phyloP scores from a whole-genome alignment of 441 rosid species.

The Corymbia calophylla region DNA sequence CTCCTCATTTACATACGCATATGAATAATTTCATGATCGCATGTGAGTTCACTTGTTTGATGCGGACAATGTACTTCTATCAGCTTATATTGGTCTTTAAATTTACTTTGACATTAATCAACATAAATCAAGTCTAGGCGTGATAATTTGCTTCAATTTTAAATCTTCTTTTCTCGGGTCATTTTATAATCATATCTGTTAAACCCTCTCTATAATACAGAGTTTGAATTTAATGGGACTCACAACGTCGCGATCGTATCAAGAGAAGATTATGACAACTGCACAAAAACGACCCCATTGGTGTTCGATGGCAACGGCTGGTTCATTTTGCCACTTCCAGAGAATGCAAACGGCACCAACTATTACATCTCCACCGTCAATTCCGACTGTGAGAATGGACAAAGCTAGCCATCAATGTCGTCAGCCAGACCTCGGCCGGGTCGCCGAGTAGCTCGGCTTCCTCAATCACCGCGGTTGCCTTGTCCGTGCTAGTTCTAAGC shows the following conservation, averaged over 20 bases:
- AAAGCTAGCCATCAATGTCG: not conserved
- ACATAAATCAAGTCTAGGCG: not conserved
- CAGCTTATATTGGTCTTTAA: not conserved
- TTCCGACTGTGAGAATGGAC: not conserved
- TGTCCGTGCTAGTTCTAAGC: not conserved
- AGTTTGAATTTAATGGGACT: not conserved
- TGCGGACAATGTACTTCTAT: not conserved
- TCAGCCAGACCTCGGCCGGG: not conserved
- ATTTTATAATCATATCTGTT: not conserved
- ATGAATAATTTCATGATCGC: not conserved
- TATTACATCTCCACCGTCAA: not conserved
- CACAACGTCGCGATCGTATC: not conserved
- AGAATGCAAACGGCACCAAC: not conserved
- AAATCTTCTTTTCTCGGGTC: not conserved
- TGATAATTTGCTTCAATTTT: not conserved
- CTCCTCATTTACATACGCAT: not conserved
- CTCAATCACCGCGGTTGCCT: not conserved
- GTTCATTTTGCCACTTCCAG: not conserved
- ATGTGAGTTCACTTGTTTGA: not conserved
- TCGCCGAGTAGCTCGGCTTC: not conserved
- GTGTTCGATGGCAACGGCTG: fast-evolving
- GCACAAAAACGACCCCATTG: not conserved
- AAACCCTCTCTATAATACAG: not conserved
- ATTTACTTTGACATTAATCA: not conserved
- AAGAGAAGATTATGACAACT: not conserved